A percentile compares a stretch with the other conserved stretches of the same genome.
Conservation (phyloP, 306 rosid genomes). For the Malus sieversii region DNA sequence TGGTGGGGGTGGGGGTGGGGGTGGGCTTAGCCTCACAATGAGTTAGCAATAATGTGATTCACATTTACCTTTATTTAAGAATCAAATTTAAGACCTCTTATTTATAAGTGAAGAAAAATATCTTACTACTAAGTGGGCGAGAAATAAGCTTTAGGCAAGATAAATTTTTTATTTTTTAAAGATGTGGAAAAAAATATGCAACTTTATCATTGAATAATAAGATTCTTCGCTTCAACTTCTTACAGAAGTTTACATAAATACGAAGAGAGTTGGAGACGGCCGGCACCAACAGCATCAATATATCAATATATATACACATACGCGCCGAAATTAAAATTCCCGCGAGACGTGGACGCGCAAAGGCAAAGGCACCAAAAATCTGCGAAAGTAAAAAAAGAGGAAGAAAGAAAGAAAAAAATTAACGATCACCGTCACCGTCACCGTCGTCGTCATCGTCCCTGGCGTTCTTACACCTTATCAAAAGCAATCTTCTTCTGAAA, state of each 20-base stretch:
- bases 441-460: not conserved
- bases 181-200: not conserved
- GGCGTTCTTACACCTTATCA: not conserved
- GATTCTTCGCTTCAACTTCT: not conserved
- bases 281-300: too few relatives aligned
- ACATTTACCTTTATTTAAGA: rapidly evolving
- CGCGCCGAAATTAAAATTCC: not conserved
- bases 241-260: not conserved
- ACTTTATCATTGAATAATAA: not conserved
- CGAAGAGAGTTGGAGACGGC: not conserved
- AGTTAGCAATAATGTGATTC: too few relatives aligned
- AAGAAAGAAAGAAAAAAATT: not conserved
- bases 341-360: not conserved
- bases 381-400: not conserved
- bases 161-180: not conserved
- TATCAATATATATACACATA: too few relatives aligned
- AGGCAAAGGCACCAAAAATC: not conserved
- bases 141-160: too few relatives aligned
- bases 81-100: rapidly evolving
- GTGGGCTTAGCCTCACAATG: too few relatives aligned
- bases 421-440: not conserved
- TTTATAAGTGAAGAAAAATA: too few relatives aligned
- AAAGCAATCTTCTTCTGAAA: not conserved
- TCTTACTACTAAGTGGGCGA: too few relatives aligned
- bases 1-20: too few relatives aligned